These are phyloP conservation scores for Gnetum montanum DNA, from an alignment of 75 land plant genomes.

Conservation along the genomic window DNA sequence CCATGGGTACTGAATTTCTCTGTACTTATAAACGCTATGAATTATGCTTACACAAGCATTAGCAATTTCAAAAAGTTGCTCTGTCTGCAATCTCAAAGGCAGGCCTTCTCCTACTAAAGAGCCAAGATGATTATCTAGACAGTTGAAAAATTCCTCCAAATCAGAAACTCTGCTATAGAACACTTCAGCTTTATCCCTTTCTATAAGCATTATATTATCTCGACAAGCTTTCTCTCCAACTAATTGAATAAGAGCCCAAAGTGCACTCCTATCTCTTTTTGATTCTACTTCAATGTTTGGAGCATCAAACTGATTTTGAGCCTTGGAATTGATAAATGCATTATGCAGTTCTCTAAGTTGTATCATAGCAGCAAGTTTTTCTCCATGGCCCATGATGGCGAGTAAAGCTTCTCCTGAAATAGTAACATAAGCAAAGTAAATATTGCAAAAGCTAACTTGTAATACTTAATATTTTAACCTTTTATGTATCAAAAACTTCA, in stretches of 20 bases:
- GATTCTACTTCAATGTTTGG: slow-evolving; percentile 8
- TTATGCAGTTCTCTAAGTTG: slow-evolving; percentile 76
- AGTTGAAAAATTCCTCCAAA: slow-evolving; percentile 68
- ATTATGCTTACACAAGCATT: slow-evolving; percentile 49
- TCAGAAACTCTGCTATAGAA: slow-evolving; percentile 94
- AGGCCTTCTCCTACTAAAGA: slow-evolving; percentile 34
- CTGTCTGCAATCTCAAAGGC: slow-evolving; percentile 40
- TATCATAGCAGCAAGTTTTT: slow-evolving; percentile 83
- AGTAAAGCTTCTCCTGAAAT: slow-evolving; percentile 67
- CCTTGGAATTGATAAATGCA: slow-evolving; percentile 31
- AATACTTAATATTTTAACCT: too few species aligned
- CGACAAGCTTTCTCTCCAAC: slow-evolving; percentile 91
- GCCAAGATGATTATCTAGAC: slow-evolving; percentile 53
- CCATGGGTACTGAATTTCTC: slow-evolving; percentile 66
- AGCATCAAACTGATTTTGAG: slow-evolving; percentile 4
- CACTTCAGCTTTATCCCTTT: slow-evolving; percentile 93
- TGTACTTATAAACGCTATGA: slow-evolving; percentile 47
- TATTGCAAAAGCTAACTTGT: too few species aligned
- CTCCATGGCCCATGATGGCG: slow-evolving; percentile 93
- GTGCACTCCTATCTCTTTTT: slow-evolving; percentile 44
- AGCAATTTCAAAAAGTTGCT: slow-evolving; percentile 66
- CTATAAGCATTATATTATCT: slow-evolving; percentile 91
- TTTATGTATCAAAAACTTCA: too few species aligned
- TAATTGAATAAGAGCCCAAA: slow-evolving; percentile 86
- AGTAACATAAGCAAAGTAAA: slow-evolving; percentile 3